A percentile compares a stretch with the other conserved stretches of the same genome.
phyloP scores from a whole-genome alignment of 1,284 basidiomycete genomes.

The Ustilago tritici region DNA sequence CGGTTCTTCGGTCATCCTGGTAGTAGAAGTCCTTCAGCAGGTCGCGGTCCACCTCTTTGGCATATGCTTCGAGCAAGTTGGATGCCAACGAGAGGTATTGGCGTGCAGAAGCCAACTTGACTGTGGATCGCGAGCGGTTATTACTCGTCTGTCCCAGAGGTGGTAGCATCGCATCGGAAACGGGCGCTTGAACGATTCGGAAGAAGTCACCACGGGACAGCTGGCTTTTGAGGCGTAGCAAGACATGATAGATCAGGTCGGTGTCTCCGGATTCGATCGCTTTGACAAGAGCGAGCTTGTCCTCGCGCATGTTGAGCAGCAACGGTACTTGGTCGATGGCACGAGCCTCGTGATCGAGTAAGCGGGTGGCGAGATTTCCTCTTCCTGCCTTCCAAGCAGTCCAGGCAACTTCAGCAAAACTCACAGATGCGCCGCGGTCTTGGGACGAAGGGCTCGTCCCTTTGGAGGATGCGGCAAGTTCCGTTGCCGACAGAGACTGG shows the following conservation, averaged over 20 bases:
- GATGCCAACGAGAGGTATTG: conserved; percentile 59
- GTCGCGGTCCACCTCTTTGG: conserved; percentile 76
- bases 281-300: conserved; percentile 86
- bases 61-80: conserved; percentile 64
- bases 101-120: conserved; percentile 35
- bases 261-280: conserved; percentile 95
- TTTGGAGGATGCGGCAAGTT: background rate
- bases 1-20: conserved; percentile 93
- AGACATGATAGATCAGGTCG: conserved; percentile 75
- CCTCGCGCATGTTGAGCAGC: conserved; percentile 92
- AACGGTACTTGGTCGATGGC: conserved; percentile 94
- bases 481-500: background rate
- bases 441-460: background rate
- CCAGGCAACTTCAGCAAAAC: conserved; percentile 93
- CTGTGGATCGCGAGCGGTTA: conserved; percentile 9
- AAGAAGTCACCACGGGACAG: conserved; percentile 93
- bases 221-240: conserved; percentile 74
- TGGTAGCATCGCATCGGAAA: conserved; percentile 37
- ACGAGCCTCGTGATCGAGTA: conserved; percentile 89
- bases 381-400: conserved; percentile 93
- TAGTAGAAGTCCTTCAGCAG: conserved; percentile 97
- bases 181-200: conserved; percentile 80
- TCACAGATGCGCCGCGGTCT: conserved; percentile 73
- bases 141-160: conserved; percentile 1
- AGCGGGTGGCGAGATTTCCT: conserved; percentile 85